phyloP scores from a whole-genome alignment of 805 yeast genomes.

The Metschnikowia henanensis region DNA sequence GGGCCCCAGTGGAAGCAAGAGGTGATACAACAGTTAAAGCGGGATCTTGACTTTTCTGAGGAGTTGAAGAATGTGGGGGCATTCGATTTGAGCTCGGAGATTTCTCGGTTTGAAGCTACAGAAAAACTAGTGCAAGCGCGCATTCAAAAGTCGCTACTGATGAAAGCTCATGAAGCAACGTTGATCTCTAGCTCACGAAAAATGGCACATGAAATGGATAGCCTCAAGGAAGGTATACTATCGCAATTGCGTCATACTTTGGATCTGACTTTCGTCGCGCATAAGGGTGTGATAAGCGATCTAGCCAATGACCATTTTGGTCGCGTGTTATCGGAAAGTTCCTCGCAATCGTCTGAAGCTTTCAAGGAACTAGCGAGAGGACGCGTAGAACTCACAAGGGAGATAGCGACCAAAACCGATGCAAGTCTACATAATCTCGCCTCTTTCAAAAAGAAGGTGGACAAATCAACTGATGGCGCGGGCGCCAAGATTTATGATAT shows the following conservation, averaged over 20 bases:
- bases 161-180: background rate
- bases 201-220: background rate
- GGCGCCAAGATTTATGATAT: constrained; percentile 4
- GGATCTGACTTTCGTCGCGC: background rate
- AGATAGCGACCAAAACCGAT: constrained; percentile 1
- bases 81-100: constrained; percentile 1
- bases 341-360: background rate
- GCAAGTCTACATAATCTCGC: background rate
- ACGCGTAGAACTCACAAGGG: background rate
- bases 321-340: background rate
- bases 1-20: background rate
- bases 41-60: constrained; percentile 1
- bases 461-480: constrained; percentile 1
- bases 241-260: background rate
- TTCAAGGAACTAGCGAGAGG: background rate
- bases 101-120: background rate
- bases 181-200: background rate
- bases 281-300: background rate
- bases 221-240: background rate
- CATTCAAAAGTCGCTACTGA: background rate
- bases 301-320: background rate
- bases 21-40: background rate
- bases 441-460: background rate
- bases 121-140: background rate
- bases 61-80: background rate